Evolutionary conservation across 2,329 filamentous ascomycete species (phyloP).

Genomic region (Fusarium sterilihyphosum): DNA sequence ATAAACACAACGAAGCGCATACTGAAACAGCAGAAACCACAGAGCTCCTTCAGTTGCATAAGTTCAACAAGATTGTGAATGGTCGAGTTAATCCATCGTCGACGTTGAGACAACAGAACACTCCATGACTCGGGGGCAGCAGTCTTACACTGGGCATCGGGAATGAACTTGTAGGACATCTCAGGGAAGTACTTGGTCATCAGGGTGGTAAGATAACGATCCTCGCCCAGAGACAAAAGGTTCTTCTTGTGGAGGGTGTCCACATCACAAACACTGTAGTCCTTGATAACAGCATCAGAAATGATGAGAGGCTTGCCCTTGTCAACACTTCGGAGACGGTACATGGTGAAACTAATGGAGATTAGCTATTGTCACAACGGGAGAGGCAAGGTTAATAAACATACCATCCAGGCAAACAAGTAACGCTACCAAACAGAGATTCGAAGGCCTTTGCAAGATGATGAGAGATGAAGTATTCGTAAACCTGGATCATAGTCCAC

Average conservation of each 20-base stretch:
- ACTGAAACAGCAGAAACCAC: slow-evolving; percentile 98
- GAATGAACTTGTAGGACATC: slow-evolving; percentile 96
- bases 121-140: slow-evolving; percentile 95
- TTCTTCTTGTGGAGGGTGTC: slow-evolving; percentile 99
- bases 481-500: slow-evolving; percentile 99
- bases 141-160: slow-evolving; percentile 92
- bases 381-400: slow-evolving; percentile 49
- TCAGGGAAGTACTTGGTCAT: slow-evolving; percentile 98
- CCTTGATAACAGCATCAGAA: slow-evolving; percentile 84
- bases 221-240: slow-evolving; percentile 89
- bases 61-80: slow-evolving; percentile 96
- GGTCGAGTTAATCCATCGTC: slow-evolving; percentile 99
- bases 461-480: slow-evolving; percentile 99
- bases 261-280: slow-evolving; percentile 88
- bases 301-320: slow-evolving; percentile 96
- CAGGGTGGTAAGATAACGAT: slow-evolving; percentile 95
- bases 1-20: slow-evolving; percentile 98
- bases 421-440: slow-evolving; percentile 96
- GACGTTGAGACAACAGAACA: slow-evolving; percentile 94
- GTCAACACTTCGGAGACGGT: slow-evolving; percentile 91
- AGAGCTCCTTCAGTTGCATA: slow-evolving; percentile 90
- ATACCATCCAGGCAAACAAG: slow-evolving; percentile 98
- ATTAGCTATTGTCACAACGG: slow-evolving; percentile 43
- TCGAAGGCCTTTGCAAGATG: slow-evolving; percentile 97
- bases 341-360: slow-evolving; percentile 90